Percentiles rank a stretch among this genome's conserved stretches.
Conservation (phyloP, 2,329 filamentous ascomycete genomes). For the Claviceps pusilla region DNA sequence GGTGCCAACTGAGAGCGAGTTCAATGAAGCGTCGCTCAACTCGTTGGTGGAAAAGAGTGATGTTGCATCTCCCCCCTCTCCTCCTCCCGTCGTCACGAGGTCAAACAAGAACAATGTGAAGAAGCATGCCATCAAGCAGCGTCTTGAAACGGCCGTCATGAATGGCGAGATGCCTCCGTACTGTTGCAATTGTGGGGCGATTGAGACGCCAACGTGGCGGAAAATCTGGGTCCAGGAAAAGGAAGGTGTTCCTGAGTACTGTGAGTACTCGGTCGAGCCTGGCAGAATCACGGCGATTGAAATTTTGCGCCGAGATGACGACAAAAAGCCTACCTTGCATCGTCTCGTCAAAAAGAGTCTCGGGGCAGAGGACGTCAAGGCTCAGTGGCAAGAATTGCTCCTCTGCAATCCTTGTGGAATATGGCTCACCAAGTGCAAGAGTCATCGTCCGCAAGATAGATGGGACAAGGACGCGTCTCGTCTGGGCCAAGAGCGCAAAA, state of each 20-base stretch:
- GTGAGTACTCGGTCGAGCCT: conserved; percentile 58
- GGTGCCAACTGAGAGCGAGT: conserved; percentile 12
- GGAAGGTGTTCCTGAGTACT: conserved; percentile 51
- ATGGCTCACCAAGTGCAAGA: conserved; percentile 80
- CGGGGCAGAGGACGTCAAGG: conserved; percentile 45
- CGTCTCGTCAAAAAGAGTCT: conserved; percentile 66
- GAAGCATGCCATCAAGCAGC: conserved; percentile 46
- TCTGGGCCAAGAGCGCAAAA: conserved; percentile 36
- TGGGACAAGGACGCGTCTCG: conserved; percentile 57
- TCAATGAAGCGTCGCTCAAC: conserved; percentile 17
- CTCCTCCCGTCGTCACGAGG: conserved; percentile 27
- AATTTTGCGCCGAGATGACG: conserved; percentile 44
- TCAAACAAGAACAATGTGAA: conserved; percentile 50
- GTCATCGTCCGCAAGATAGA: conserved; percentile 65
- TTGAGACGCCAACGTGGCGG: conserved; percentile 92
- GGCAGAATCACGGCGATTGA: conserved; percentile 63
- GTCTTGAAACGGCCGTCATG: conserved; percentile 49
- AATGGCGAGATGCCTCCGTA: conserved; percentile 75
- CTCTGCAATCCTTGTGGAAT: conserved; percentile 94
- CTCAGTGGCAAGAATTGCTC: conserved; percentile 52
- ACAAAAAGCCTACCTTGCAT: conserved; percentile 49
- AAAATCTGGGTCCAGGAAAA: conserved; percentile 75
- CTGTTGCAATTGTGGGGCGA: conserved; percentile 84
- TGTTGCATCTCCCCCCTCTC: conserved; percentile 19
- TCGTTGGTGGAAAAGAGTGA: conserved; percentile 30